A percentile compares a stretch with the other conserved stretches of the same genome.
phyloP scores from a whole-genome alignment of 2,329 filamentous ascomycete genomes.

The Fusarium verrucosum region DNA sequence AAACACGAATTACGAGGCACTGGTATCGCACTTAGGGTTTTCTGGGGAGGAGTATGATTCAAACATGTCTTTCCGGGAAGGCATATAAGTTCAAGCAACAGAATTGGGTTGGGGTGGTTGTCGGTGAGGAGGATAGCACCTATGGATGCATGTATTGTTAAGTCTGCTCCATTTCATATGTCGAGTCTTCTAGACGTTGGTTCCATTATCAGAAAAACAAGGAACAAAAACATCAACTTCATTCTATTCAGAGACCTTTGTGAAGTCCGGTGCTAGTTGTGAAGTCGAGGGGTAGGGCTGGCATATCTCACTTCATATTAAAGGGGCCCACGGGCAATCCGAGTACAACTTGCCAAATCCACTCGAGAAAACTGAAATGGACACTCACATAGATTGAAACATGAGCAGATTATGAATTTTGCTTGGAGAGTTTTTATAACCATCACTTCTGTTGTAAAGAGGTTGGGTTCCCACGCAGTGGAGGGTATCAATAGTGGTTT shows the following conservation, averaged over 20 bases:
- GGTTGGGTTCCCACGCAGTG: background rate
- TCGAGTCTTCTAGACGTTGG: constrained; percentile 4
- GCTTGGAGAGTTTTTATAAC: background rate
- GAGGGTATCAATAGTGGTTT: background rate
- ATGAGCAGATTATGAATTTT: no score
- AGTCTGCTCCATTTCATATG: constrained; percentile 5
- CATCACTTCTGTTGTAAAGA: background rate
- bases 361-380: background rate
- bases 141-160: background rate
- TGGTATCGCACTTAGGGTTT: no score
- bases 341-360: background rate
- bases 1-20: constrained; percentile 64
- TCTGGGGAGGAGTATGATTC: no score
- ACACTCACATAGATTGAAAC: no score
- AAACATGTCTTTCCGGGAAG: no score
- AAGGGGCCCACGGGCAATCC: background rate
- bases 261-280: background rate
- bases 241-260: background rate
- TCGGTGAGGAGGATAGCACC: background rate
- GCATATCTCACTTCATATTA: background rate
- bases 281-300: background rate
- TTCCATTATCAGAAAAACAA: background rate
- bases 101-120: background rate
- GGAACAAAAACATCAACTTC: background rate
- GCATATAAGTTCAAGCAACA: no score